These are phyloP conservation scores for Astrephomene gubernaculifera DNA, from an alignment of 139 green algal genomes.

Conservation along the genomic window DNA sequence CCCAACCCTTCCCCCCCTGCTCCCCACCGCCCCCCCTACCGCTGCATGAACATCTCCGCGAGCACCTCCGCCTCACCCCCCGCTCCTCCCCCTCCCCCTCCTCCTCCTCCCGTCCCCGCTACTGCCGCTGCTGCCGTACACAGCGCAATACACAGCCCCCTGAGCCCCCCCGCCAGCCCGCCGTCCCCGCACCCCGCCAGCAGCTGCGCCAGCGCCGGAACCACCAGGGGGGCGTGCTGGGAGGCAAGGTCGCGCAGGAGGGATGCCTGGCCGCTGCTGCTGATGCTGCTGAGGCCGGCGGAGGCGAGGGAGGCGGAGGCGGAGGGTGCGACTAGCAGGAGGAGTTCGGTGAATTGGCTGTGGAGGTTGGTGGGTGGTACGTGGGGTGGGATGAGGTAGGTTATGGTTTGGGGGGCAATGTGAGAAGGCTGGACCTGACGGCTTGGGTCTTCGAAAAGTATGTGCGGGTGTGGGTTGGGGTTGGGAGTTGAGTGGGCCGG, in stretches of 20 bases:
- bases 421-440: too few species aligned
- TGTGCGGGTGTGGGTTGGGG: too few species aligned
- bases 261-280: not conserved
- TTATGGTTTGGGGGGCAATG: too few species aligned
- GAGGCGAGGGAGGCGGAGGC: too few species aligned
- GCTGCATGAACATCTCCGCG: conserved; percentile 9
- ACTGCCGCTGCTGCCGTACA: not conserved
- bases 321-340: too few species aligned
- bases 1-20: too few species aligned
- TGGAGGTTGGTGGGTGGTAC: too few species aligned
- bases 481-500: too few species aligned
- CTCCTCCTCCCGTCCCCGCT: not conserved
- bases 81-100: not conserved
- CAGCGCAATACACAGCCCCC: not conserved
- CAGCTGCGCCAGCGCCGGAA: conserved; percentile 32
- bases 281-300: not conserved
- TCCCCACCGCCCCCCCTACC: not conserved
- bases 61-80: not conserved
- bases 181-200: not conserved
- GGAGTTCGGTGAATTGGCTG: too few species aligned
- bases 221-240: conserved; percentile 17
- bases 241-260: not conserved
- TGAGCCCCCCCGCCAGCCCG: not conserved
- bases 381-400: too few species aligned
- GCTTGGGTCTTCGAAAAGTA: too few species aligned